These are phyloP conservation scores for Quercus berberidifolia DNA, from an alignment of 306 rosid species.

Conservation along the genomic window DNA sequence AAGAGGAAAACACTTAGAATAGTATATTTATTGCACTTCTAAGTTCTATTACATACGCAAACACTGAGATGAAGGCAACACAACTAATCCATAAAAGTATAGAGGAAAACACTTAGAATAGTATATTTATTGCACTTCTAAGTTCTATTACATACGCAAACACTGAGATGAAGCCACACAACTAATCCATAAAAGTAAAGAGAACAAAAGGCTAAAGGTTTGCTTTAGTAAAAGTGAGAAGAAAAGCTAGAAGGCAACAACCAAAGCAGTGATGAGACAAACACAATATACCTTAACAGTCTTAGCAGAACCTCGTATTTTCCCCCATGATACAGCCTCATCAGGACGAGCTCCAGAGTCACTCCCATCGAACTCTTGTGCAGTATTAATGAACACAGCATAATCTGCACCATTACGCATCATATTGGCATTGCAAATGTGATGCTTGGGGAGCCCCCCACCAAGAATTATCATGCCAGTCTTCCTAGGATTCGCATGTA, in stretches of 20 bases:
- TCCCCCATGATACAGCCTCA: constrained; percentile 97
- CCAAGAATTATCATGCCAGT: constrained; percentile 92
- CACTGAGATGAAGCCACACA: background rate
- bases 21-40: background rate
- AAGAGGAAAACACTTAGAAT: constrained; percentile 1
- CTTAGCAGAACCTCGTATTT: constrained; percentile 79
- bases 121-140: background rate
- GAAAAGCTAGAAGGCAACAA: background rate
- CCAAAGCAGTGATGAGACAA: background rate
- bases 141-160: background rate
- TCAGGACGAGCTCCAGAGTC: constrained; percentile 96
- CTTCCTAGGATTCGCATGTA: constrained; percentile 80
- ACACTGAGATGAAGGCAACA: background rate
- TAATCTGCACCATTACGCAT: constrained; percentile 96
- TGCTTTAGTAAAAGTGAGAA: background rate
- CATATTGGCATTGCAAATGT: constrained; percentile 99
- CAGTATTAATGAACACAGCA: constrained; percentile 86
- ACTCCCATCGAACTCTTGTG: constrained; percentile 93
- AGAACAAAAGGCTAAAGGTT: background rate
- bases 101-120: background rate
- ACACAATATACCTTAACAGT: constrained; percentile 66
- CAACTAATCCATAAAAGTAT: background rate
- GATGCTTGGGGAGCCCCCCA: constrained; percentile 97
- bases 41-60: background rate
- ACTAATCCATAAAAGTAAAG: background rate